phyloP scores from a whole-genome alignment of 139 green algal species.

The Tetraselmis chui region DNA sequence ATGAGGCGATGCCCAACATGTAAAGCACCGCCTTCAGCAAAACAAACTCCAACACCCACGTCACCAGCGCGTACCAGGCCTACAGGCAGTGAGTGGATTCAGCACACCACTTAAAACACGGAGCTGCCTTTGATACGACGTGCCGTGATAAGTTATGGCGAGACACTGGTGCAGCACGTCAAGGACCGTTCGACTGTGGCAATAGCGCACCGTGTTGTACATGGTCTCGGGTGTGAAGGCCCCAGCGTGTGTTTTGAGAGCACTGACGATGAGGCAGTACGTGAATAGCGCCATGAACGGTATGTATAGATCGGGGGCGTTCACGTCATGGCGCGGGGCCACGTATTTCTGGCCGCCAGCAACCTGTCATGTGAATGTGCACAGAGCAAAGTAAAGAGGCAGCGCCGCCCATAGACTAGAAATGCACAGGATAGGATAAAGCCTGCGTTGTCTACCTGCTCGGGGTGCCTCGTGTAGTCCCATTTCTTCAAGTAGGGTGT shows the following conservation, averaged over 20 bases:
- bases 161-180: too few relatives aligned
- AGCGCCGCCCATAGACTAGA: neutral
- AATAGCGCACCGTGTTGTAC: constrained; percentile 18
- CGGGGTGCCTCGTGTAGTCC: constrained; percentile 65
- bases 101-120: too few relatives aligned
- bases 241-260: constrained; percentile 15
- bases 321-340: constrained; percentile 79
- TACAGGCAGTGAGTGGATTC: too few relatives aligned
- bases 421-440: neutral
- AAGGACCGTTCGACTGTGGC: too few relatives aligned
- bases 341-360: constrained; percentile 74
- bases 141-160: too few relatives aligned
- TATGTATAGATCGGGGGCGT: constrained; percentile 95
- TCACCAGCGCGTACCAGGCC: constrained; percentile 9
- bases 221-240: constrained; percentile 27
- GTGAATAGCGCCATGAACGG: constrained; percentile 79
- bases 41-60: constrained; percentile 6
- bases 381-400: neutral
- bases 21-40: constrained; percentile 32
- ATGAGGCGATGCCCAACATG: constrained; percentile 54
- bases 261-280: constrained; percentile 66
- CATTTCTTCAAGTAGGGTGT: constrained; percentile 84
- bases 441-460: constrained; percentile 49
- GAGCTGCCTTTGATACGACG: too few relatives aligned
- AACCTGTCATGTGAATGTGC: constrained; percentile 46